Conservation (phyloP, 148 eudicot species). For the Chenopodium berlandieri region DNA sequence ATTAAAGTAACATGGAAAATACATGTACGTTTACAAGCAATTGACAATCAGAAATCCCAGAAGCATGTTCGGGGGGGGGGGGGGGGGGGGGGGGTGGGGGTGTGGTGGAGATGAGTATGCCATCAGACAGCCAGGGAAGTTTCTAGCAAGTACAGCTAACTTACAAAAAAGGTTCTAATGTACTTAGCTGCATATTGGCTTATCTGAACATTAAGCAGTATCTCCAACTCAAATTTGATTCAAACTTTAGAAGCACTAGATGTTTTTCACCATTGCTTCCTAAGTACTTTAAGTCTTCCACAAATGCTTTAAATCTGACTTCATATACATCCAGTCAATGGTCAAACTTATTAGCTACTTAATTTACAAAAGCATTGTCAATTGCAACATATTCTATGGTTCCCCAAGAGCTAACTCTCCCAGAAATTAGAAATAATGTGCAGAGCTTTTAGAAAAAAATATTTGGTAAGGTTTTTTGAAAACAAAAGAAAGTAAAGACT, state of each 20-base stretch:
- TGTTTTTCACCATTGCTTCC: background rate
- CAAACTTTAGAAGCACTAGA: background rate
- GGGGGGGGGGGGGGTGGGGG: no score
- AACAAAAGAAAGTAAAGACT: background rate
- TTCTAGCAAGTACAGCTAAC: background rate
- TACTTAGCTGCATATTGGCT: background rate
- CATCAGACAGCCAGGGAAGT: background rate
- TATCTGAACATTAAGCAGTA: background rate
- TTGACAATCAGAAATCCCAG: background rate
- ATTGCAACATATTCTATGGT: background rate
- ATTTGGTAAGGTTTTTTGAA: background rate
- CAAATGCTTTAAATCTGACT: background rate
- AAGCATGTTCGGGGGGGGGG: background rate
- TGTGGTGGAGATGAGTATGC: background rate
- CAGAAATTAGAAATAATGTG: background rate
- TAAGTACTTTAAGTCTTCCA: background rate
- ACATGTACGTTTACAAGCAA: background rate
- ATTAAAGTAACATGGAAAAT: background rate
- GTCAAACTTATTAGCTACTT: background rate
- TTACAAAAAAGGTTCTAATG: background rate
- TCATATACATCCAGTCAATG: background rate
- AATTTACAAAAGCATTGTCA: background rate
- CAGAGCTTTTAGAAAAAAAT: background rate
- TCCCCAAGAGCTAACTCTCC: background rate
- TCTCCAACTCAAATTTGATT: background rate